Evolutionary conservation across 441 rosid genomes (phyloP), one percentile per base, ranked within the genome.

Genomic region (Flueggea neowawraea): DNA sequence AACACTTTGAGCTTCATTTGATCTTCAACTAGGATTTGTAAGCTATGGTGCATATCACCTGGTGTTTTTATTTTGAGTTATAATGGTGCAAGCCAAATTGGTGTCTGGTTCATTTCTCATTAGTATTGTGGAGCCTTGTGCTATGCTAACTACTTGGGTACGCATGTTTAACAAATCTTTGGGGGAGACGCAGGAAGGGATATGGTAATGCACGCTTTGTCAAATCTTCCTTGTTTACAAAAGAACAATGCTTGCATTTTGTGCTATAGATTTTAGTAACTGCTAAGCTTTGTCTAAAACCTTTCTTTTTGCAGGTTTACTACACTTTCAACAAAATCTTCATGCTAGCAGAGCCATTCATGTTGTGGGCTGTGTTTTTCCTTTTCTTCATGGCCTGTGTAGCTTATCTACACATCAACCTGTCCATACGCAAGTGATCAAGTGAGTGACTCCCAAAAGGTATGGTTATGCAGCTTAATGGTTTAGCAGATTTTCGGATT

Each of bases 281-380:
- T 47, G 12, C 50, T 47, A 11, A 41, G 36, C 31, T 10, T 31
- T 49, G 31, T 49, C 31, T 52, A 47, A 12, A 62, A 10, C 45
- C 36, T 2, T 4, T 47, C 16, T 16, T 50, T 58, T 58, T 47
- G 78, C 89, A 95, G 98, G 96, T 95, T 60, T 88, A 95, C 69
- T 95, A 91, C 77, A 86, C 82, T 31, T 92, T 90, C 89, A 95
- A 90, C 55, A 92, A 93, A 16, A 78, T 91, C 60, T 90, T 92
- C 85, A 90, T 95, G 99, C 89, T 95, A 52, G 97, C 95, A 2
- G 98, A 95, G 78, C 99, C 98, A 16, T 58, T 92, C 60, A 92
- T 95, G 95, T 72, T 92, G 87, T 77, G 81, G 51, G 80, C 90
- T 6, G 87, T 60, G 6, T 85, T 88, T 80, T 92, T 90, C 96